Conservation (phyloP, 1,284 basidiomycete species). For the Cystobasidium slooffiae region DNA sequence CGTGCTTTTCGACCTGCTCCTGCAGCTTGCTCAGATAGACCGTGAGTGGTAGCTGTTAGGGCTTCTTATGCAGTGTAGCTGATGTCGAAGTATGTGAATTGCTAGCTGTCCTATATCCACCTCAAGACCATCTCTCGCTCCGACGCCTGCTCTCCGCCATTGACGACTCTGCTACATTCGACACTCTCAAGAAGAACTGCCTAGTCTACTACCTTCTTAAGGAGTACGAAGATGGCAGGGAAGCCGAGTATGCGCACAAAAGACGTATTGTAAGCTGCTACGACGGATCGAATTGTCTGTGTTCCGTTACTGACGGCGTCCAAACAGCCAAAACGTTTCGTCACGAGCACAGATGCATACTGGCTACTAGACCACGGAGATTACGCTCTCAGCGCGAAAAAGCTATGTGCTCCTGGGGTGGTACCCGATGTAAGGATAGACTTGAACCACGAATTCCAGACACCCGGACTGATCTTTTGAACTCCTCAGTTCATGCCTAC, state of each 20-base stretch:
- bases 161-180: conserved; percentile 64
- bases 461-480: neutral
- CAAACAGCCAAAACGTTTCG: conserved; percentile 67
- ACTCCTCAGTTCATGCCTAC: conserved; percentile 22
- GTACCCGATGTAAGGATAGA: conserved; percentile 22
- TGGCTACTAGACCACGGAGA: conserved; percentile 73
- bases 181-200: conserved; percentile 74
- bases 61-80: neutral
- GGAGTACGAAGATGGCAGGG: conserved; percentile 70
- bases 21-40: conserved; percentile 25
- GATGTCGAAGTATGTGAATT: neutral
- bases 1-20: conserved; percentile 32
- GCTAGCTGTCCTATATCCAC: conserved; percentile 65
- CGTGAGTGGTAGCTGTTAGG: conserved; percentile 1
- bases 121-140: conserved; percentile 64
- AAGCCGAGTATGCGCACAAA: conserved; percentile 64
- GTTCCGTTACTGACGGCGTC: neutral
- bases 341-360: conserved; percentile 73
- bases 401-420: conserved; percentile 37
- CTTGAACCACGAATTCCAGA: neutral
- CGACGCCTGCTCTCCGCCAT: conserved; percentile 67
- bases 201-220: conserved; percentile 75
- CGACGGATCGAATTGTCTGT: neutral
- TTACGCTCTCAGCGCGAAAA: conserved; percentile 45
- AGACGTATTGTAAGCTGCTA: conserved; percentile 60